These are phyloP conservation scores for Lathyrus sativus DNA, from an alignment of 306 rosid genomes.

Conservation along the genomic window DNA sequence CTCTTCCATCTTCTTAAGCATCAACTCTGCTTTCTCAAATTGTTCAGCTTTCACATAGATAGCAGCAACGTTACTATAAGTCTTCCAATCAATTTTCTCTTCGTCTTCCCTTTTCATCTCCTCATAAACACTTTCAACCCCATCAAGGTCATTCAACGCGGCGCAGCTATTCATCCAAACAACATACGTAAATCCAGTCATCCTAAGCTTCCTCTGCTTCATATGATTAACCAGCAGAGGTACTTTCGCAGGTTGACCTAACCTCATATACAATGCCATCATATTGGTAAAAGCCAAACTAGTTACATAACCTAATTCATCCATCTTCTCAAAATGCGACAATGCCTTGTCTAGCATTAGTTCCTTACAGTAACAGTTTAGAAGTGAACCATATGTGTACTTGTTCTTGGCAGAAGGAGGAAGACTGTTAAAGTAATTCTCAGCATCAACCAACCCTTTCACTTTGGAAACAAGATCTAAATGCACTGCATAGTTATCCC, in stretches of 20 bases:
- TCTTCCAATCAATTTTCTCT: conserved; percentile 54
- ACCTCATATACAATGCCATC: conserved; percentile 67
- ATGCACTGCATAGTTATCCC: conserved; percentile 54
- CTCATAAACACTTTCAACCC: conserved; percentile 54
- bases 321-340: conserved; percentile 55
- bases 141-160: conserved; percentile 49
- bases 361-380: conserved; percentile 73
- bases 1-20: conserved; percentile 58
- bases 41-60: conserved; percentile 66
- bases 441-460: conserved; percentile 70
- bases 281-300: conserved; percentile 58
- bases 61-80: conserved; percentile 71
- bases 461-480: conserved; percentile 69
- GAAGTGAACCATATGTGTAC: conserved; percentile 67
- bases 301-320: conserved; percentile 48
- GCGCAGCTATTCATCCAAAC: conserved; percentile 80
- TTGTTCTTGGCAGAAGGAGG: conserved; percentile 54
- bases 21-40: conserved; percentile 61
- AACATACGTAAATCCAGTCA: conserved; percentile 47
- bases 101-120: conserved; percentile 57
- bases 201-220: conserved; percentile 61
- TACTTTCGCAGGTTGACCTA: conserved; percentile 62
- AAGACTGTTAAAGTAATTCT: conserved; percentile 56
- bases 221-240: conserved; percentile 48
- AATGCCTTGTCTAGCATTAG: conserved; percentile 63